Conservation (phyloP, 2,329 filamentous ascomycete species). For the Ramularia collo-cygni region DNA sequence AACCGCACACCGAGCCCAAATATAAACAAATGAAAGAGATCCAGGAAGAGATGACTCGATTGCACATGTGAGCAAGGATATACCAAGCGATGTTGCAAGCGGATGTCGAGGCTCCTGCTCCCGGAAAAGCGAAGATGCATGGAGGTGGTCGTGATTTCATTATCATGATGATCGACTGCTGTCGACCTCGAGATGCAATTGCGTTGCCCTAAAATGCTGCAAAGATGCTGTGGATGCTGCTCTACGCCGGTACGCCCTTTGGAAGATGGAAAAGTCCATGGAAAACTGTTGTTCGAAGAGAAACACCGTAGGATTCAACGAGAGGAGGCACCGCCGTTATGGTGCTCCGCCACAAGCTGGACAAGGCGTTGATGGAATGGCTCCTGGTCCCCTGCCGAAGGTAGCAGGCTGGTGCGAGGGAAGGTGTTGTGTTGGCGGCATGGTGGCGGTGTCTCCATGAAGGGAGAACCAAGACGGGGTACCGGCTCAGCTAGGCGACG, state of each 20-base stretch:
- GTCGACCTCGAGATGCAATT: conserved; percentile 16
- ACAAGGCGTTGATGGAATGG: conserved; percentile 28
- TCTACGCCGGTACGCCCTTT: conserved; percentile 6
- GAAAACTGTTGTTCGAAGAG: conserved; percentile 10
- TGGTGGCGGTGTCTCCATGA: conserved; percentile 33
- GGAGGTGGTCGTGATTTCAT: conserved; percentile 20
- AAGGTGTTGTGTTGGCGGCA: conserved; percentile 39
- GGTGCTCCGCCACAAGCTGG: conserved; percentile 23
- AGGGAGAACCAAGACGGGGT: conserved; percentile 43
- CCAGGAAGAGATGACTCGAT: not conserved
- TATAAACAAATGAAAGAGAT: conserved; percentile 11
- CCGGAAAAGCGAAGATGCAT: conserved; percentile 16
- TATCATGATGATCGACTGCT: conserved; percentile 16
- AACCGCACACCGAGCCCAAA: conserved; percentile 4
- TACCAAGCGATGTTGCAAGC: not conserved
- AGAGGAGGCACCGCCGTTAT: conserved; percentile 6
- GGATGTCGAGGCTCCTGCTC: too few species aligned
- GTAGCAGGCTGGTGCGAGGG: conserved; percentile 34
- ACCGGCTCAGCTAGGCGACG: conserved; percentile 34
- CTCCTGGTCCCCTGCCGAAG: conserved; percentile 21
- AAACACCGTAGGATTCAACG: conserved; percentile 7
- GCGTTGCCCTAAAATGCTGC: conserved; percentile 12
- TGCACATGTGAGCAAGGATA: too few species aligned
- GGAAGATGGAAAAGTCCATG: conserved; percentile 5
- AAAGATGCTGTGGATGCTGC: conserved; percentile 11